Base-by-base conservation (phyloP, 306 rosid species). In the Trichosanthes truncata region DNA sequence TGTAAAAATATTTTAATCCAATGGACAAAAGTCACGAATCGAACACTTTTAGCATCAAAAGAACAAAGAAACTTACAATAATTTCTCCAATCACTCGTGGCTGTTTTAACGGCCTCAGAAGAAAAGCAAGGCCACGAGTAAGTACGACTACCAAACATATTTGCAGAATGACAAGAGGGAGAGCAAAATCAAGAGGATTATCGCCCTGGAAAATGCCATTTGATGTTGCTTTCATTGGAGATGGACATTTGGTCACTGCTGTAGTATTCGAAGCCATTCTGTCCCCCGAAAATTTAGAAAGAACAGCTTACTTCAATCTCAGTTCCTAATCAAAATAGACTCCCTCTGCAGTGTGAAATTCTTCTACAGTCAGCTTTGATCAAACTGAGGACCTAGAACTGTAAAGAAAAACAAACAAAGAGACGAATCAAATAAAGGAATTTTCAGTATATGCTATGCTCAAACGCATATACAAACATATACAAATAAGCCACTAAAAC, bases 141-240 rank as follows among this genome's bases (percentile, higher is more conserved):
- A 84, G 74, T 9, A 74, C 68, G 38, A 87, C 35, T 2, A 89
- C 90, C 29, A 89, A 69, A 75, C 87, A 83, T 63, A 89, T 85
- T 78, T 89, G 92, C 80, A 89, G 38, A 52, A 87, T 89, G 53
- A 85, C 83, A 51, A 92, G 86, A 49, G 98, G 96, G 31, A 95
- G 91, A 1, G 97, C 91, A 78, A 55, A 95, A 75, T 91, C 86
- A 55, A 95, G 92, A 82, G 98, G 98, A 84, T 87, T 49, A 83
- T 95, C 96, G 60, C 97, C 97, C 79, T 92, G 97, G 78, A 95
- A 90, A 57, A 11, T 79, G 8, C 97, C 98, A 40, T 92, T 91
- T 52, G 98, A 95, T 31, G 97, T 87, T 5, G 97, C 66, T 79
- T 89, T 91, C 97, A 91, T 92, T 1, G 89, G 92, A 60, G 81